Conservation (phyloP, 495 filamentous ascomycete genomes). For the Penicillium cosmopolitanum region DNA sequence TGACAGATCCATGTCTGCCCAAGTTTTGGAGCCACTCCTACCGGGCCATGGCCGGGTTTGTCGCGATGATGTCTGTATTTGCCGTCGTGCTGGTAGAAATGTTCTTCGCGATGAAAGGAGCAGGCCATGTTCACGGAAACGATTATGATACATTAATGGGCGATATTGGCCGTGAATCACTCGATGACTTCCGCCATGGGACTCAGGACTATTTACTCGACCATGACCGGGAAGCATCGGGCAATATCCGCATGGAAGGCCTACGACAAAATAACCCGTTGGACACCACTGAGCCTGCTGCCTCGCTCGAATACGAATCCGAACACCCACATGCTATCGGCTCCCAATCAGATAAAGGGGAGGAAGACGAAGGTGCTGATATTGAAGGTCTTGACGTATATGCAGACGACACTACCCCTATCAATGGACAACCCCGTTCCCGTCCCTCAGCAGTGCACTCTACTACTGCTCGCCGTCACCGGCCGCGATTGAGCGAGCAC, state of each 20-base stretch:
- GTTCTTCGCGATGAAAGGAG: slow-evolving; percentile 64
- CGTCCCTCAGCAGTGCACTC: neutral
- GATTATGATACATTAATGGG: slow-evolving; percentile 50
- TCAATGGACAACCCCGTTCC: slow-evolving; percentile 20
- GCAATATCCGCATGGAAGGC: slow-evolving; percentile 31
- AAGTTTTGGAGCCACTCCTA: slow-evolving; percentile 72
- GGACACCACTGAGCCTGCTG: neutral
- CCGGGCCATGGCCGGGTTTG: slow-evolving; percentile 73
- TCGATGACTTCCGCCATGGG: slow-evolving; percentile 23
- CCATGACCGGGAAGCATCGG: slow-evolving; percentile 21
- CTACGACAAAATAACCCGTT: slow-evolving; percentile 19
- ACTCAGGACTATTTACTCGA: slow-evolving; percentile 24
- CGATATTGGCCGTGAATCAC: slow-evolving; percentile 15
- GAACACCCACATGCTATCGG: slow-evolving; percentile 5
- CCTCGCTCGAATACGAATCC: slow-evolving; percentile 15
- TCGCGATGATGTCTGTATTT: slow-evolving; percentile 78
- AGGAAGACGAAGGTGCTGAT: slow-evolving; percentile 36
- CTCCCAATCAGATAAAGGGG: slow-evolving; percentile 21
- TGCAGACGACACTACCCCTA: slow-evolving; percentile 22
- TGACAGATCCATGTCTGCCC: slow-evolving; percentile 81
- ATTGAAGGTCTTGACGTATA: slow-evolving; percentile 36
- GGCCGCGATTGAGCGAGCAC: slow-evolving; percentile 16
- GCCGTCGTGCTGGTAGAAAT: slow-evolving; percentile 78
- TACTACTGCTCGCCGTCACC: slow-evolving; percentile 8
- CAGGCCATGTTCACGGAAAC: slow-evolving; percentile 52